These are phyloP conservation scores for Tulasnella sp. DNA, from an alignment of 768 basidiomycete genomes.

Conservation along the genomic window DNA sequence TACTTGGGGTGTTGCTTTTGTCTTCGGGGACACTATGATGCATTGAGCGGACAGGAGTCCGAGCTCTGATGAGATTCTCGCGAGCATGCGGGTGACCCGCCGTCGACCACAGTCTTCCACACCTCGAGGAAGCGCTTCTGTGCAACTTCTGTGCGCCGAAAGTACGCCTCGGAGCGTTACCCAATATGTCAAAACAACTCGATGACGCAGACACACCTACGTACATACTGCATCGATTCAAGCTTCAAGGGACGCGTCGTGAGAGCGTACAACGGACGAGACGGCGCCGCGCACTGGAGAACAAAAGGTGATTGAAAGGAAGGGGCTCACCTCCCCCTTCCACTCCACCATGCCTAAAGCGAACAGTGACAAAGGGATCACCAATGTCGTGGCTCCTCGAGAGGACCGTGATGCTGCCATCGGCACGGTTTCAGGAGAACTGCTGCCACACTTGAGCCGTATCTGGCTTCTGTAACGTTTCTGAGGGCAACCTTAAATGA, in stretches of 20 bases:
- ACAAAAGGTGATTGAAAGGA: neutral
- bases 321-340: too few species aligned
- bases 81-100: neutral
- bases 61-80: neutral
- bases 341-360: neutral
- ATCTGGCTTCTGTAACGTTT: too few species aligned
- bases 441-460: too few species aligned
- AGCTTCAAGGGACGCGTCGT: neutral
- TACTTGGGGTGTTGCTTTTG: neutral
- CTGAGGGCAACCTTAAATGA: too few species aligned
- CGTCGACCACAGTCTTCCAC: neutral
- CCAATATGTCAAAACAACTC: neutral
- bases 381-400: too few species aligned
- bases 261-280: neutral
- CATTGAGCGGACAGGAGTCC: too few species aligned
- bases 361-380: neutral
- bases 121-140: neutral
- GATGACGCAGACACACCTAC: neutral
- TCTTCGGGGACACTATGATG: neutral
- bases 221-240: neutral
- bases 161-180: too few species aligned
- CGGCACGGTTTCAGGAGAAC: too few species aligned
- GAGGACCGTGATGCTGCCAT: too few species aligned
- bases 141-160: neutral
- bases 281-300: neutral